Base-by-base conservation (phyloP, 257 asterid species). In the Echites panduratus region DNA sequence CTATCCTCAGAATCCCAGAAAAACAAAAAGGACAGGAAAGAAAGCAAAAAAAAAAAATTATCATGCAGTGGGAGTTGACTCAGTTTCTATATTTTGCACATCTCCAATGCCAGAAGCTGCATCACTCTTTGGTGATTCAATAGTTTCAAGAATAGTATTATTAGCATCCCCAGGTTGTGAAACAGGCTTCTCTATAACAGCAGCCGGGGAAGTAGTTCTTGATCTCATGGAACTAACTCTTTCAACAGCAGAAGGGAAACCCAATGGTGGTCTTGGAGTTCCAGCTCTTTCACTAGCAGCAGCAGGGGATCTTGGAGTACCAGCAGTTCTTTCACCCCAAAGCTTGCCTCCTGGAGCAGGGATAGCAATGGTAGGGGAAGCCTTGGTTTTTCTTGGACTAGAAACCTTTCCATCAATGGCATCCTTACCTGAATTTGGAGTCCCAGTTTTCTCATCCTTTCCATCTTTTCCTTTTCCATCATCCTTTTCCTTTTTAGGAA, bases 401-500 rank as follows among this genome's bases (percentile, higher is more conserved):
- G 29, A 67, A 41, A 24, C 75, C 52, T 79, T 76, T n/a, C n/a
- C 70, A 17, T 79, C 75, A 49, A 57, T 68, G 41, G 43, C 68
- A 38, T 16, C 62, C 54, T 73, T 75, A 48, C 14, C 65, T 47
- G 74, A 50, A 26, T 72, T 70, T 45, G 61, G 73, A 7, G 66
- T 27, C 12, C 63, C 66, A 43, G 32, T 74, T 41, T 72, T 75
- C 44, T 24, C 76, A 19, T 82, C 75, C 69, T 58, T 69, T 32
- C 43, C 72, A 48, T 77, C 74, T 53, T 72, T 66, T 20, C 35
- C 38, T 35, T 75, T 75, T 49, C 19, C 79, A 48, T 53, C 74
- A 5, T 75, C 69, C 41, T 75, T 56, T 24, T 3, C 44, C 1
- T 73, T 70, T 27, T 78, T 76, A 24, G 96, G 94, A 76, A 87